These are phyloP conservation scores for Trichoderma semiorbis DNA, from an alignment of 2,329 filamentous ascomycete species.

Conservation along the genomic window DNA sequence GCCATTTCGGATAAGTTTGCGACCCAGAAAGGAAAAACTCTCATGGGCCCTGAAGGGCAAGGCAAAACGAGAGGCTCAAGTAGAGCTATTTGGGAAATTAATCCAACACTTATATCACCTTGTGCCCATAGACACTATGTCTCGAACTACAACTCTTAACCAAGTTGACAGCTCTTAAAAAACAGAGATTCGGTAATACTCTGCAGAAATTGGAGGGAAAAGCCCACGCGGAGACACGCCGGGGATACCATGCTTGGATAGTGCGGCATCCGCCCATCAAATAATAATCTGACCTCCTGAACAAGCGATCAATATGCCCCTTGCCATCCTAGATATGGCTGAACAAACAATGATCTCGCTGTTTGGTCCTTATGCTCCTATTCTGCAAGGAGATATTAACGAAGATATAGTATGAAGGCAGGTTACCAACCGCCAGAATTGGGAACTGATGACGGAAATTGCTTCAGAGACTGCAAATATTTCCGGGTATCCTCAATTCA, in stretches of 20 bases:
- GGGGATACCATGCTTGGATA: not conserved
- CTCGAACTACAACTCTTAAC: not conserved
- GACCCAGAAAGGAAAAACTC: no score
- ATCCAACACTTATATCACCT: not conserved
- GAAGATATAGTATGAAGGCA: no score
- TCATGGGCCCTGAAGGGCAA: no score
- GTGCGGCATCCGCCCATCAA: not conserved
- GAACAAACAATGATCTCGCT: not conserved
- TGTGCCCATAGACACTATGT: not conserved
- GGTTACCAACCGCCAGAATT: no score
- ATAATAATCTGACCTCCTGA: not conserved
- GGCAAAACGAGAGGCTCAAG: not conserved
- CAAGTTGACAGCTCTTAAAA: not conserved
- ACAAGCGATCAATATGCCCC: not conserved
- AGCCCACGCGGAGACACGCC: not conserved
- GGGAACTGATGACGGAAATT: no score
- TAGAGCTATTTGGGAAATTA: not conserved
- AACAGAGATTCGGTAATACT: not conserved
- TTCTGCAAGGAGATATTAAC: no score
- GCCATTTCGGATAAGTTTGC: no score
- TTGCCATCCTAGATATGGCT: not conserved
- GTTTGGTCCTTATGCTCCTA: not conserved
- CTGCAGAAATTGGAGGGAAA: not conserved
- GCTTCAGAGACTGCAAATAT: no score
- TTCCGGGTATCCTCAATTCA: no score